Conservation (phyloP, 306 rosid genomes). For the Albizia julibrissin region DNA sequence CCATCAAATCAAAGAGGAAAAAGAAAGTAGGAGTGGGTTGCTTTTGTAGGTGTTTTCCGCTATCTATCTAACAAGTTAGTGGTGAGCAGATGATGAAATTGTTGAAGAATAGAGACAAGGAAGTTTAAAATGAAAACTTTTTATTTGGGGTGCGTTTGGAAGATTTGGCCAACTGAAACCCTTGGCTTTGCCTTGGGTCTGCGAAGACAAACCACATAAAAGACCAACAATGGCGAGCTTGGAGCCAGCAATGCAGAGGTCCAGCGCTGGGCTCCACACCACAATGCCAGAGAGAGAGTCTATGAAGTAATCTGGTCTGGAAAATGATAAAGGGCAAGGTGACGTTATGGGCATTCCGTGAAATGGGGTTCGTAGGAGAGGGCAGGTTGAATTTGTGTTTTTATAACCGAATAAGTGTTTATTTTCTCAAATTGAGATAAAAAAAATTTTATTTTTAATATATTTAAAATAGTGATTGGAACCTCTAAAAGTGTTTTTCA, state of each 20-base stretch:
- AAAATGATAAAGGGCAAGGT: constrained; percentile 30
- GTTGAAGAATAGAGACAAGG: constrained; percentile 31
- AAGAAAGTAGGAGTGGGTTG: constrained; percentile 26
- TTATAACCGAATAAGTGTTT: neutral
- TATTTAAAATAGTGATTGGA: no score
- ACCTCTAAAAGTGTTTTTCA: no score
- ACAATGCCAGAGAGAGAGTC: constrained; percentile 29
- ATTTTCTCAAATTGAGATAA: no score
- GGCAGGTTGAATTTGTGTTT: constrained; percentile 45
- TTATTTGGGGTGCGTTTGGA: neutral
- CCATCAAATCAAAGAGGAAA: constrained; percentile 30
- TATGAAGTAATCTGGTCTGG: constrained; percentile 36
- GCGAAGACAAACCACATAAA: constrained; percentile 61
- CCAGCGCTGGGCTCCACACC: constrained; percentile 64
- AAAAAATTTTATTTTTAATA: no score
- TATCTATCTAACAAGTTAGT: neutral
- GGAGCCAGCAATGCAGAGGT: constrained; percentile 74
- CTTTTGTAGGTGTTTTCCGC: neutral
- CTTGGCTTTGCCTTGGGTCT: constrained; percentile 1
- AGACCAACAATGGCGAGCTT: constrained; percentile 67
- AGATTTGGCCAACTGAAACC: constrained; percentile 38
- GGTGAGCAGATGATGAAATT: neutral
- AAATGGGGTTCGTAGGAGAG: constrained; percentile 37
- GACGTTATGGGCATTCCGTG: constrained; percentile 35
- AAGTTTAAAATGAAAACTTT: neutral